Conservation (phyloP, 1,139 yeast genomes). For the Saccharomycopsis phalli region DNA sequence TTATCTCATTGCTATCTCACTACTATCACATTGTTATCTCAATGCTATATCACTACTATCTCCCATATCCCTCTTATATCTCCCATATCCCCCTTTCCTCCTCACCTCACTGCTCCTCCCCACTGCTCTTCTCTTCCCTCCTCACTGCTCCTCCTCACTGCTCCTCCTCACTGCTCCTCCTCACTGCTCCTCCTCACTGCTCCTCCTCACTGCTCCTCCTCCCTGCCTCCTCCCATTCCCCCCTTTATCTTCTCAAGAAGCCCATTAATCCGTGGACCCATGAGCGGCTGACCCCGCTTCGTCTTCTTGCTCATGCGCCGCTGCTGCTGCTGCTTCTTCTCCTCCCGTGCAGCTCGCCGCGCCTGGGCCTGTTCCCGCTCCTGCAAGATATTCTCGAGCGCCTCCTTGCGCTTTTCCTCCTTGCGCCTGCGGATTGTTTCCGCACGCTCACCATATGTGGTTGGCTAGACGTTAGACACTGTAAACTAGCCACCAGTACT, state of each 20-base stretch:
- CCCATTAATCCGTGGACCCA: slow-evolving; percentile 83
- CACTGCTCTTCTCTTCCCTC: neutral
- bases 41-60: too few species aligned
- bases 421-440: slow-evolving; percentile 38
- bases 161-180: neutral
- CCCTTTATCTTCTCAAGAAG: slow-evolving; percentile 65
- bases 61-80: too few species aligned
- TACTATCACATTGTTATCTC: too few species aligned
- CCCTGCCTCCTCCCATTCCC: slow-evolving; percentile 1
- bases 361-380: slow-evolving; percentile 26
- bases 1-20: too few species aligned
- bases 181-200: neutral
- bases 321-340: slow-evolving; percentile 39
- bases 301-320: slow-evolving; percentile 52
- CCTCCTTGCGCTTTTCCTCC: slow-evolving; percentile 29
- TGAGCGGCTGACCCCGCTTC: slow-evolving; percentile 72
- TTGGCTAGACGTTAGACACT: slow-evolving; percentile 21
- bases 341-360: slow-evolving; percentile 26
- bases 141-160: neutral
- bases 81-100: too few species aligned
- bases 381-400: slow-evolving; percentile 25
- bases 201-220: neutral
- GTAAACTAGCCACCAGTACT: neutral
- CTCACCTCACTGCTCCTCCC: neutral
- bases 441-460: slow-evolving; percentile 40